phyloP scores from a whole-genome alignment of 257 asterid genomes.

The Nicotiana tomentosiformis region DNA sequence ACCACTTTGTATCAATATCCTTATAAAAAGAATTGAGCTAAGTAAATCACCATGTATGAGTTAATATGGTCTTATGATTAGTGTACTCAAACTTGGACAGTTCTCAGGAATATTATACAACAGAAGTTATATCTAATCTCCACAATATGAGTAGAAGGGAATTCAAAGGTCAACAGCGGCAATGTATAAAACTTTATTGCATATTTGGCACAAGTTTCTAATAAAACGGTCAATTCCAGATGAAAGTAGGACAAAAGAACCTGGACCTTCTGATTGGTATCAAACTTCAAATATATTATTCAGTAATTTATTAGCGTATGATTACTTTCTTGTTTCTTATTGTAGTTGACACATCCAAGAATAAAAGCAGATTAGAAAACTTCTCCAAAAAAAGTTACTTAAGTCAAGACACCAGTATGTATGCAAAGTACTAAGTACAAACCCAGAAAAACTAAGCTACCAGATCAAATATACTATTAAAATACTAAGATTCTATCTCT shows the following conservation, averaged over 20 bases:
- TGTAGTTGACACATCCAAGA: neutral
- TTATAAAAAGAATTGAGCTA: neutral
- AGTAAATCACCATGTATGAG: neutral
- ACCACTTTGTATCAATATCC: neutral
- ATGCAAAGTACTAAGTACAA: neutral
- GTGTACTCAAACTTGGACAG: neutral
- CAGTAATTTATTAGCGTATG: neutral
- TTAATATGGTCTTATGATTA: neutral
- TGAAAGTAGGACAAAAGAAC: neutral
- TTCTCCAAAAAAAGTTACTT: neutral
- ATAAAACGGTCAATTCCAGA: neutral
- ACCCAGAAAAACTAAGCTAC: neutral
- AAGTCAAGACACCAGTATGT: neutral
- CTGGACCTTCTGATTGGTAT: neutral
- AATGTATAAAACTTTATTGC: neutral
- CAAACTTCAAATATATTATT: neutral
- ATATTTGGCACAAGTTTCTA: neutral
- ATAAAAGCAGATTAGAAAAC: neutral
- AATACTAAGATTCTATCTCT: neutral
- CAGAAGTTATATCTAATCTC: neutral
- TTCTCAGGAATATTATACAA: slow-evolving; percentile 1
- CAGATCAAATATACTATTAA: neutral
- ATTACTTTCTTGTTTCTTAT: neutral
- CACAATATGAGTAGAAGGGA: neutral
- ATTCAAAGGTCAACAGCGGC: neutral